Conservation (phyloP, 306 rosid species). For the Prunus mume region DNA sequence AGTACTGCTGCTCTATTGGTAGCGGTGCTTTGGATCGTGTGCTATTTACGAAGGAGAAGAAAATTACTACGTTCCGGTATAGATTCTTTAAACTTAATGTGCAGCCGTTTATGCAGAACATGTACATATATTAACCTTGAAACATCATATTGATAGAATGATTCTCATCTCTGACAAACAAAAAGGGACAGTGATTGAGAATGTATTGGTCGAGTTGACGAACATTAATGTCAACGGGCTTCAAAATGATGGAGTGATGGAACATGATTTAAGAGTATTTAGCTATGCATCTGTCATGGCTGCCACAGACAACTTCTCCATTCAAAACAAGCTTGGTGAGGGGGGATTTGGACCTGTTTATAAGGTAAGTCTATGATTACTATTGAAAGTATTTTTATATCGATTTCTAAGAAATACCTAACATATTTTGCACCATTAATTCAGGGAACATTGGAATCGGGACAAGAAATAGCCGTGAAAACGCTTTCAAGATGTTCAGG, state of each 20-base stretch:
- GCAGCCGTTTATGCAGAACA: too few relatives aligned
- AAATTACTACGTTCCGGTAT: background rate
- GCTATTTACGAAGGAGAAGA: background rate
- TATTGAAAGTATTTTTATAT: too few relatives aligned
- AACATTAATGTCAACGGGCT: background rate
- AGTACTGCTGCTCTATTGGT: background rate
- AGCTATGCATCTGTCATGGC: too few relatives aligned
- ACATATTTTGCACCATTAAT: background rate
- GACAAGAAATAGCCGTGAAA: conserved; percentile 14
- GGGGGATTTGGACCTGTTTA: too few relatives aligned
- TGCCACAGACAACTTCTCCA: too few relatives aligned
- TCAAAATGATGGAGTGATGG: too few relatives aligned
- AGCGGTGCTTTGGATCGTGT: background rate
- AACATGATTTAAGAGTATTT: too few relatives aligned
- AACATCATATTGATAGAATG: background rate
- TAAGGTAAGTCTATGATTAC: background rate
- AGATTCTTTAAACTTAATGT: background rate
- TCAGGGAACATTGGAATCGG: background rate
- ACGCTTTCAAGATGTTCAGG: conserved; percentile 22
- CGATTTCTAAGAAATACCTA: too few relatives aligned
- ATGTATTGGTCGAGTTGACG: background rate
- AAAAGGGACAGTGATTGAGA: background rate
- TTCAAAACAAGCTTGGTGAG: too few relatives aligned
- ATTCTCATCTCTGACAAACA: background rate
- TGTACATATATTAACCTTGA: too few relatives aligned